Conservation (phyloP, 2,329 filamentous ascomycete species). For the Cryphonectria parasitica region DNA sequence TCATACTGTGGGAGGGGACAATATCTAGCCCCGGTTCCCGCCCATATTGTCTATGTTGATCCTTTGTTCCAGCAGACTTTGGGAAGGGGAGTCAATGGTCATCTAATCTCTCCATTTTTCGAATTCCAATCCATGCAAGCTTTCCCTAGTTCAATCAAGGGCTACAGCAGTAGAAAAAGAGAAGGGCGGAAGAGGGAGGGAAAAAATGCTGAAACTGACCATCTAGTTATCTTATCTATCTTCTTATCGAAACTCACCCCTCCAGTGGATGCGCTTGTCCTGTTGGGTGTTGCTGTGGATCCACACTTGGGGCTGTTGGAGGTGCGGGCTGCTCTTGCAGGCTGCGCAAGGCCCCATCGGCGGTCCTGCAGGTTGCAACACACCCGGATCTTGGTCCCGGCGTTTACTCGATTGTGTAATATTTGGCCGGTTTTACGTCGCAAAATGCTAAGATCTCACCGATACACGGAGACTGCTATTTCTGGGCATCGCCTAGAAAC, state of each 20-base stretch:
- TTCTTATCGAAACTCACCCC: not conserved
- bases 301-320: not conserved
- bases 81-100: not conserved
- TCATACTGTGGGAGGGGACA: not conserved
- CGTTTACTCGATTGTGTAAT: not conserved
- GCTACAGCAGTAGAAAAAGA: not conserved
- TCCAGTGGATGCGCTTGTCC: not conserved
- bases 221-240: not conserved
- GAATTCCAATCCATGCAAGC: not conserved
- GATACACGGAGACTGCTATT: not conserved
- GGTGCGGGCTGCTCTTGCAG: constrained; percentile 1
- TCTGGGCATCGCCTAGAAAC: not conserved
- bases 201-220: not conserved
- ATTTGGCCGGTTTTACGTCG: constrained; percentile 3
- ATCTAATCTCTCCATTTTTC: not conserved
- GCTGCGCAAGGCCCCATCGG: not conserved
- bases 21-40: not conserved
- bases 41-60: not conserved
- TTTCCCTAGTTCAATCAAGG: not conserved
- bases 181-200: too few species aligned
- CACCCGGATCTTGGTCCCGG: not conserved
- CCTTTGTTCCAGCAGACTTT: not conserved
- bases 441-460: not conserved
- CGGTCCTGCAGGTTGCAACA: not conserved
- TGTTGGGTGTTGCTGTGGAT: not conserved